Evolutionary conservation across 495 filamentous ascomycete species (phyloP), one percentile per base, ranked within the genome.

Genomic region (Astrocystis sublimbata): DNA sequence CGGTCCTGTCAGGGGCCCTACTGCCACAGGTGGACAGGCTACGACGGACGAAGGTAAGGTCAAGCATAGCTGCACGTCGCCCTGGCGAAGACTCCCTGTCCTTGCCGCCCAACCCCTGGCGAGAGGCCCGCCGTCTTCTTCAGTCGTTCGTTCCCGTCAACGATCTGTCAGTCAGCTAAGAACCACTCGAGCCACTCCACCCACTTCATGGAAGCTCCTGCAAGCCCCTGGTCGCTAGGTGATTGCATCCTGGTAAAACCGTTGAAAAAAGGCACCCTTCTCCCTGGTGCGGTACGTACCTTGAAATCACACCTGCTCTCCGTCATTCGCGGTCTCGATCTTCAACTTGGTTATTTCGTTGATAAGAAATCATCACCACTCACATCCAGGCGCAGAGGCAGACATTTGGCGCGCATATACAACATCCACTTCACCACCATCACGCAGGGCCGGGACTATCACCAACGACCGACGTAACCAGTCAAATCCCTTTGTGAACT

Each of bases 231-330:
- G 60, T 49, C 41, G 26, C 42, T 36, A 47, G 47, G 30, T 61
- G 26, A 46, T 40, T n/a, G n/a, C 42, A 62, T 62, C 60, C 51
- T 56, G 24, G 60, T 61, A 55, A 62, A 62, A 49, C 60, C 60
- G 60, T 62, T 62, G 60, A 53, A 49, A 60, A n/a, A 62, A 56
- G 60, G 50, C 50, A 62, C 31, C 49, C 50, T 55, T 62, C 51
- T 40, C 41, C 46, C 42, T n/a, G n/a, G 19, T n/a, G 12, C 13
- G 60, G 60, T 62, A 62, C 41, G 40, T 62, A 62, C 31, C 40
- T 40, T 56, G 60, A 61, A 53, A 61, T 61, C 58, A 61, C 43
- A 53, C 58, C 47, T 41, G 8, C 58, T 50, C 24, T 21, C 38
- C 58, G 53, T 53, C 58, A 61, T 19, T 53, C 35, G 38, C 23